phyloP scores from a whole-genome alignment of 306 rosid species.

The Aeschynomene evenia region DNA sequence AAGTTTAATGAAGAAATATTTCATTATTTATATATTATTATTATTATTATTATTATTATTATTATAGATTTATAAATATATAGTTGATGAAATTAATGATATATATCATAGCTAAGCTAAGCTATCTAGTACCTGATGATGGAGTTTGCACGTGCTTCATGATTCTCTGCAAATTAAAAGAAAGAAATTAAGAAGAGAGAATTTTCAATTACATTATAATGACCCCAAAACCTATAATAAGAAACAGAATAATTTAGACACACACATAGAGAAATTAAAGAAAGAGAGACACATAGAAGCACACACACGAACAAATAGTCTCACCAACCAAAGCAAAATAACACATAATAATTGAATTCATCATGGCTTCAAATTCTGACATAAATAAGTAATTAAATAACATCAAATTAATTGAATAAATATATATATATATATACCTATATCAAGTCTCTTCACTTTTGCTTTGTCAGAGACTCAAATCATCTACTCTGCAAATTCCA shows the following conservation, averaged over 20 bases:
- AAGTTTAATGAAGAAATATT: constrained; percentile 28
- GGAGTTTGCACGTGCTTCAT: constrained; percentile 80
- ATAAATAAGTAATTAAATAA: too few relatives aligned
- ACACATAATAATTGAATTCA: constrained; percentile 26
- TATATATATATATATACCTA: too few relatives aligned
- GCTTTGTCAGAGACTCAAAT: constrained; percentile 71
- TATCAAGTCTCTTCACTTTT: constrained; percentile 27
- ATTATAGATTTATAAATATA: too few relatives aligned
- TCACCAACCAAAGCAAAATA: constrained; percentile 31
- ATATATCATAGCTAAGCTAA: not conserved
- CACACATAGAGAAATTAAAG: constrained; percentile 1
- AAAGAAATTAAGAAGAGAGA: constrained; percentile 36
- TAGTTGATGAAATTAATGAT: constrained; percentile 31
- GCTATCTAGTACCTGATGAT: constrained; percentile 44
- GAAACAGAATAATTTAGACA: constrained; percentile 23
- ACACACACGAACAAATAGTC: constrained; percentile 23
- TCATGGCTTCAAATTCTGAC: too few relatives aligned
- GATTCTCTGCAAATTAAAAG: constrained; percentile 50
- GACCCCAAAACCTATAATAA: constrained; percentile 49
- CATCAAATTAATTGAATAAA: too few relatives aligned
- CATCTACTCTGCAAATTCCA: constrained; percentile 75
- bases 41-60: too few relatives aligned
- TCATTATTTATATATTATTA: constrained; percentile 24
- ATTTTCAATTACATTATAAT: constrained; percentile 40
- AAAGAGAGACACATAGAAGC: constrained; percentile 27